Evolutionary conservation across 768 basidiomycete genomes (phyloP).

Genomic region (Lactifluus hygrophoroides): DNA sequence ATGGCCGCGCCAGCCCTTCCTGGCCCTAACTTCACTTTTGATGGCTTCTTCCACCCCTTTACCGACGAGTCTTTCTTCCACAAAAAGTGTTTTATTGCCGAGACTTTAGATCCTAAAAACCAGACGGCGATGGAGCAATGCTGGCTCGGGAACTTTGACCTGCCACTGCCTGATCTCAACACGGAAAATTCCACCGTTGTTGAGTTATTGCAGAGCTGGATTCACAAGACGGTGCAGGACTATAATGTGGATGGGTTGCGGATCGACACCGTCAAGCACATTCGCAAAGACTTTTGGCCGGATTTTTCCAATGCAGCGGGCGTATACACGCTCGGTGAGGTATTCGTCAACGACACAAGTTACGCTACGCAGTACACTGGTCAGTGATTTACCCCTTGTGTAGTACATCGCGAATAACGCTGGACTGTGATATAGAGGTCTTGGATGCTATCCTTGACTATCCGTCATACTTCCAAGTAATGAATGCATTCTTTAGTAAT

Average conservation of each 20-base stretch:
- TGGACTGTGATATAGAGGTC: conserved; percentile 26
- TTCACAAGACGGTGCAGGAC: conserved; percentile 36
- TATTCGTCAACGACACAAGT: conserved; percentile 34
- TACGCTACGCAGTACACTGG: conserved; percentile 36
- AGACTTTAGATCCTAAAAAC: conserved; percentile 29
- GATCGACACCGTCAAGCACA: conserved; percentile 53
- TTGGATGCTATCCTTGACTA: conserved; percentile 42
- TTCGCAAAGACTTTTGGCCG: conserved; percentile 47
- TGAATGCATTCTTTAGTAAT: conserved; percentile 32
- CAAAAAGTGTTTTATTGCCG: conserved; percentile 32
- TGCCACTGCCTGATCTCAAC: conserved; percentile 51
- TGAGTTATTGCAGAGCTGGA: conserved; percentile 38
- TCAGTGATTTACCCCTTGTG: conserved; percentile 21
- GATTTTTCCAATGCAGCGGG: conserved; percentile 40
- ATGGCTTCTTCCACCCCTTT: conserved; percentile 28
- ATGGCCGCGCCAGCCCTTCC: conserved; percentile 33
- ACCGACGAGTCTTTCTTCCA: conserved; percentile 33
- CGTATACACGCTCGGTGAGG: conserved; percentile 50
- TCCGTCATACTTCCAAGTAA: conserved; percentile 39
- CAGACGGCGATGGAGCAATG: conserved; percentile 46
- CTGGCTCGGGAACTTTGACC: conserved; percentile 47
- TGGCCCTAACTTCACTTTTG: conserved; percentile 21
- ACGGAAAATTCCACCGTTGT: conserved; percentile 43
- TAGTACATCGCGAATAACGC: neutral
- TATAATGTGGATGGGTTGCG: conserved; percentile 48